Conservation (phyloP, 2,329 filamentous ascomycete genomes). For the Penicillium oxalicum region DNA sequence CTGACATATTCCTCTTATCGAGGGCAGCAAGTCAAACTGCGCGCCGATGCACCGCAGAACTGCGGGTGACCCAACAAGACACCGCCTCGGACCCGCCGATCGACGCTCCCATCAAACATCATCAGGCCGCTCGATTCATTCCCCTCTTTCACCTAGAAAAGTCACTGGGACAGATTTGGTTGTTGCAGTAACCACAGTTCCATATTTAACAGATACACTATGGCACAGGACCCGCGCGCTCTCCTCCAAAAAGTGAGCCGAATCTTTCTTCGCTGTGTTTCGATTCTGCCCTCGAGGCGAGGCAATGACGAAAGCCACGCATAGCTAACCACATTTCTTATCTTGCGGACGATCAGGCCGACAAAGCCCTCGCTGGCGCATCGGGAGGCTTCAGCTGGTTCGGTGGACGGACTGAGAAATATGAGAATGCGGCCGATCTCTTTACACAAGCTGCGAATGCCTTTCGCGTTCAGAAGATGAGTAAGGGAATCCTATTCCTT, state of each 20-base stretch:
- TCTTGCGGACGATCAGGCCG: slow-evolving; percentile 57
- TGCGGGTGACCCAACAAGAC: slow-evolving; percentile 10
- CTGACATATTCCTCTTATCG: too few species aligned
- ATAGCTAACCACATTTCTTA: slow-evolving; percentile 24
- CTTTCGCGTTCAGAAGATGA: slow-evolving; percentile 79
- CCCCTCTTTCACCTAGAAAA: slow-evolving; percentile 12
- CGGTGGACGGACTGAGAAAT: slow-evolving; percentile 79
- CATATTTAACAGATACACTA: slow-evolving; percentile 31
- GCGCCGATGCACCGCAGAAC: neutral
- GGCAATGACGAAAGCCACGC: slow-evolving; percentile 21
- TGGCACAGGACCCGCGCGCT: slow-evolving; percentile 72
- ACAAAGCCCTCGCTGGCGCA: slow-evolving; percentile 71
- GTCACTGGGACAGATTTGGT: slow-evolving; percentile 6
- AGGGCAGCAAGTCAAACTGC: too few species aligned
- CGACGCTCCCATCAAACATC: slow-evolving; percentile 14
- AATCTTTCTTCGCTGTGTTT: slow-evolving; percentile 2
- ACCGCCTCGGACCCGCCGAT: slow-evolving; percentile 22
- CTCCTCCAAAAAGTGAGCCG: slow-evolving; percentile 66
- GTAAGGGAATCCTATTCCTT: slow-evolving; percentile 44
- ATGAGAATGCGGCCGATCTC: slow-evolving; percentile 79
- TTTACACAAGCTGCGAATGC: slow-evolving; percentile 87
- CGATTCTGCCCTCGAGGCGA: slow-evolving; percentile 10
- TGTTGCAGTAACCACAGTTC: neutral
- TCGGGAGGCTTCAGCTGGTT: slow-evolving; percentile 83
- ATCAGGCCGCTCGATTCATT: slow-evolving; percentile 6